These are phyloP conservation scores for Phaffia tasmanica DNA, from an alignment of 768 basidiomycete genomes.

Conservation along the genomic window DNA sequence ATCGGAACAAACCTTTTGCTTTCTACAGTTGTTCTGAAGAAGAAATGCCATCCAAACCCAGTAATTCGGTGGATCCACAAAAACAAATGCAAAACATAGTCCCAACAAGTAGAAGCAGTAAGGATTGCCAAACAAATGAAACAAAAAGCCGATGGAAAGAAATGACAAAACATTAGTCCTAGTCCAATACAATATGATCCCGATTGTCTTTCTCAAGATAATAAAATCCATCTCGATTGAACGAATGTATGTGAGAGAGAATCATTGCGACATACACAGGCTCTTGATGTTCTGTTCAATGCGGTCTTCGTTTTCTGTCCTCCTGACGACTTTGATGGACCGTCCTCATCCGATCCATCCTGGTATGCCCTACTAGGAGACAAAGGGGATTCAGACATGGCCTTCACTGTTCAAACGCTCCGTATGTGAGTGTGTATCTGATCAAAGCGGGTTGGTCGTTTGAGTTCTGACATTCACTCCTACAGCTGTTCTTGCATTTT, in stretches of 20 bases:
- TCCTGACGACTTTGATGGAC: neutral
- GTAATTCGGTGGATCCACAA: too few relatives aligned
- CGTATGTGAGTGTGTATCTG: too few relatives aligned
- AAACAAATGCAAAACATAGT: neutral
- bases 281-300: constrained; percentile 16
- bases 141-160: neutral
- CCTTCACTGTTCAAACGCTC: too few relatives aligned
- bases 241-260: neutral
- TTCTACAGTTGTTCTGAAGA: constrained; percentile 22
- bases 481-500: too few relatives aligned
- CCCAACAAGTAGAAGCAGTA: neutral
- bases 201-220: too few relatives aligned
- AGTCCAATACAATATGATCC: too few relatives aligned
- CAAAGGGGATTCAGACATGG: constrained; percentile 13
- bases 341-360: constrained; percentile 1
- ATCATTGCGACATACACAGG: constrained; percentile 7
- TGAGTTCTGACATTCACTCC: too few relatives aligned
- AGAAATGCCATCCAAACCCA: neutral
- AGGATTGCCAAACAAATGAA: neutral
- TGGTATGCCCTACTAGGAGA: neutral
- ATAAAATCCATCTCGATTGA: too few relatives aligned
- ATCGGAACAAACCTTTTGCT: constrained; percentile 21
- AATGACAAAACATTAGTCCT: neutral
- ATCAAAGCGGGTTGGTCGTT: too few relatives aligned
- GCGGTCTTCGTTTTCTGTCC: neutral